Evolutionary conservation across 1,284 basidiomycete species (phyloP), one percentile per base, ranked within the genome.

Genomic region (Ustilago lituana): DNA sequence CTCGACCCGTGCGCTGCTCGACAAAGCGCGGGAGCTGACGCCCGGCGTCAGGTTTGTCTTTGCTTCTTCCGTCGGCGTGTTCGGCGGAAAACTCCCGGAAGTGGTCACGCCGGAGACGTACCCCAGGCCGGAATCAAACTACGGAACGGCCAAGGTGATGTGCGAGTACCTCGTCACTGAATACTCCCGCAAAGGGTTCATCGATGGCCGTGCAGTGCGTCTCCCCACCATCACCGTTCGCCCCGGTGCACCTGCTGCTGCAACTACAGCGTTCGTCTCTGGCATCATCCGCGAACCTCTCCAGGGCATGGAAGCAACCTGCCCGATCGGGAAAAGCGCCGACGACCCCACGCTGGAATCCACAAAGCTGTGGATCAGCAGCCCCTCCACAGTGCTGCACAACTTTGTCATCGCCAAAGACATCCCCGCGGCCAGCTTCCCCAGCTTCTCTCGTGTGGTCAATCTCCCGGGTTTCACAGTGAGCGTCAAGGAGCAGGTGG

Each of bases 261-360:
- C 72, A 2, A 74, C 69, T 1, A 60, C 69, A 1, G 69, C 72
- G 6, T 74, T 74, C 19, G 72, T 74, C 15, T 73, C 69, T 0
- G 68, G 69, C 8, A 74, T 74, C 53, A 59, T 74, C 36, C 36
- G 72, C 8, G 72, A 74, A 29, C 72, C 72, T 0, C 51, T 74
- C 0, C 49, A 60, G 29, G 72, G 72, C 5, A 24, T 64, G 6
- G 24, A 31, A n/a, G 60, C 69, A 9, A 60, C 53, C 17, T 74
- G 72, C 47, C 72, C 72, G 5, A 69, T 74, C 27, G 72, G 72
- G 1, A 50, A 36, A 19, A 31, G 22, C n/a, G 38, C 53, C 26
- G 46, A 62, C 35, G 72, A 74, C 49, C 64, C 69, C 0, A 32
- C 65, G 6, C 44, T 74, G 12, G 36, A 41, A 6, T 27, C 47